A percentile compares a stretch with the other conserved stretches of the same genome.
These are phyloP conservation scores for Phytopythium ostracodes DNA, from an alignment of 352 stramenopile species.

Conservation along the genomic window DNA sequence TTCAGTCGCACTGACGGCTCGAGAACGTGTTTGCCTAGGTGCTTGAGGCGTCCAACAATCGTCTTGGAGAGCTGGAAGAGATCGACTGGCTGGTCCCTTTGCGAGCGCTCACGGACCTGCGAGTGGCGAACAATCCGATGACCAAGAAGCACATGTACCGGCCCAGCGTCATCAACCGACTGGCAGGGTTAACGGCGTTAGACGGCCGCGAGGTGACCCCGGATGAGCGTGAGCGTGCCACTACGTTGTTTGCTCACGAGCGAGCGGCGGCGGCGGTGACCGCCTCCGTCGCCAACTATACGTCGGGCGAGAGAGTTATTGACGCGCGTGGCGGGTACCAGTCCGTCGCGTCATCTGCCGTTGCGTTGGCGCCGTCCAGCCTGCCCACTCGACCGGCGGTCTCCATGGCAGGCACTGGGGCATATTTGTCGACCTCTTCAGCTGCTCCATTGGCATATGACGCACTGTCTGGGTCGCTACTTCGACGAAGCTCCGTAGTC, in stretches of 20 bases:
- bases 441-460: constrained; percentile 14
- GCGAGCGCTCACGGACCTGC: constrained; percentile 61
- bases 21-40: constrained; percentile 20
- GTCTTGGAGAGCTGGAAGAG: constrained; percentile 72
- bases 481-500: constrained; percentile 33
- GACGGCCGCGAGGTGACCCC: constrained; percentile 67
- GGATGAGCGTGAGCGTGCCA: constrained; percentile 74
- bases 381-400: constrained; percentile 23
- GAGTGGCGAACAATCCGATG: constrained; percentile 66
- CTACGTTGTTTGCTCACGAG: constrained; percentile 69
- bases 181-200: constrained; percentile 47
- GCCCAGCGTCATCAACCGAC: constrained; percentile 53
- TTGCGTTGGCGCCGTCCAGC: constrained; percentile 40
- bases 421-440: neutral
- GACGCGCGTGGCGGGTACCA: constrained; percentile 16
- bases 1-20: neutral
- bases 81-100: constrained; percentile 59
- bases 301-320: constrained; percentile 14
- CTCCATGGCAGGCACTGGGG: neutral
- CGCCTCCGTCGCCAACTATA: constrained; percentile 7
- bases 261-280: constrained; percentile 27
- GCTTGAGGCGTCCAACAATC: constrained; percentile 77
- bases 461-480: constrained; percentile 34
- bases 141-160: constrained; percentile 84
- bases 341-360: constrained; percentile 22